Conservation (phyloP, 2,329 filamentous ascomycete genomes). For the Phaeosphaeria sp. region DNA sequence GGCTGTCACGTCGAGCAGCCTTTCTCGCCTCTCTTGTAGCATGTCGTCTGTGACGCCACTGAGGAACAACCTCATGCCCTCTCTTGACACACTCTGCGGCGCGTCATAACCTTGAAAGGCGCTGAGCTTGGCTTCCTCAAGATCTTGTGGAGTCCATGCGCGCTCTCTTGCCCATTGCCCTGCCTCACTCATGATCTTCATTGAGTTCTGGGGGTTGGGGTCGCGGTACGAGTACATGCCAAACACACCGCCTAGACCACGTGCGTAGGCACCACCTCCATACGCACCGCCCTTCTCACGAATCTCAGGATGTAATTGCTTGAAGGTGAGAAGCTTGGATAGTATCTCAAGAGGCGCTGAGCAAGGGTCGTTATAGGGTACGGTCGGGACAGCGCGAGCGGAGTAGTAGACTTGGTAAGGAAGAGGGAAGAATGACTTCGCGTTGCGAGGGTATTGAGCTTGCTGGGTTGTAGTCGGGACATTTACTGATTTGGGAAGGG, state of each 20-base stretch:
- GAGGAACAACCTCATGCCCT: slow-evolving; percentile 86
- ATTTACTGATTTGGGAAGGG: slow-evolving; percentile 56
- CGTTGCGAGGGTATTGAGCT: slow-evolving; percentile 50
- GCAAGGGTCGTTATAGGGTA: slow-evolving; percentile 77
- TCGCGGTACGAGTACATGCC: slow-evolving; percentile 97
- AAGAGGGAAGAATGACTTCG: slow-evolving; percentile 87
- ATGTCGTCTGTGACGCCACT: slow-evolving; percentile 87
- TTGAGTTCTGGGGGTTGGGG: slow-evolving; percentile 88
- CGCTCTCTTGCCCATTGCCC: slow-evolving; percentile 84
- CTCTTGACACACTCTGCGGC: slow-evolving; percentile 82
- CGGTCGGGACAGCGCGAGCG: slow-evolving; percentile 79
- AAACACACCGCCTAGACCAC: slow-evolving; percentile 82
- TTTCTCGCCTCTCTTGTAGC: slow-evolving; percentile 83
- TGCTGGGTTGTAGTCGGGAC: slow-evolving; percentile 36
- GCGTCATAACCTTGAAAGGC: slow-evolving; percentile 94
- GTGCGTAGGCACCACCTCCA: slow-evolving; percentile 86
- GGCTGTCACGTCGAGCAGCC: slow-evolving; percentile 83
- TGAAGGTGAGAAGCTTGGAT: slow-evolving; percentile 91
- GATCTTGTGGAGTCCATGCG: slow-evolving; percentile 80
- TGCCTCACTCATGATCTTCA: slow-evolving; percentile 82
- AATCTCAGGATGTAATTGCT: slow-evolving; percentile 95
- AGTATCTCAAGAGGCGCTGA: slow-evolving; percentile 87
- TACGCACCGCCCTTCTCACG: slow-evolving; percentile 98
- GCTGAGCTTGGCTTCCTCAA: slow-evolving; percentile 95
- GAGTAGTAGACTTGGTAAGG: slow-evolving; percentile 98